Conservation (phyloP, 2,329 filamentous ascomycete genomes). For the Allantophomopsis cytisporea region DNA sequence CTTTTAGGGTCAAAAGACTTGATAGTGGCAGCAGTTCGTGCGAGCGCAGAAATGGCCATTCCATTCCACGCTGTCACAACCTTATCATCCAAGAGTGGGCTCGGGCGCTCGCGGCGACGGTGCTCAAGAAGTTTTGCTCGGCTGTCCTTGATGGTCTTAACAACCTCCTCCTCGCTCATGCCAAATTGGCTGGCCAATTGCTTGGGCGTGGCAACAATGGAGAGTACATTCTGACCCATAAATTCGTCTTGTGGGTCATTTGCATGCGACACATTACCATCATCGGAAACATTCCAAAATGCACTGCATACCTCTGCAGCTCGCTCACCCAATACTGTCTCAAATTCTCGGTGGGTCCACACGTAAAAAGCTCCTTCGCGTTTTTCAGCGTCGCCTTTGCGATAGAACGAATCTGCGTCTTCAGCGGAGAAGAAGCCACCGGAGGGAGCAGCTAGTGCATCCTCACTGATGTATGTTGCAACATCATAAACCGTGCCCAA, state of each 20-base stretch:
- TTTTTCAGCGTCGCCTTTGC: constrained; percentile 64
- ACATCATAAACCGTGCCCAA: constrained; percentile 69
- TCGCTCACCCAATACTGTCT: constrained; percentile 54
- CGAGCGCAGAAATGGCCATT: constrained; percentile 71
- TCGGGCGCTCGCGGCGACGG: constrained; percentile 59
- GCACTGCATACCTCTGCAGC: constrained; percentile 63
- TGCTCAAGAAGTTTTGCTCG: constrained; percentile 56
- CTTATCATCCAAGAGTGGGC: constrained; percentile 76
- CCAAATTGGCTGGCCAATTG: constrained; percentile 66
- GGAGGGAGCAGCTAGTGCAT: constrained; percentile 49
- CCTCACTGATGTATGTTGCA: constrained; percentile 68
- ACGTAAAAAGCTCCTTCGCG: constrained; percentile 89
- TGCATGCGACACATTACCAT: constrained; percentile 73
- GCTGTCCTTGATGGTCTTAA: constrained; percentile 51
- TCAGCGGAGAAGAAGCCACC: constrained; percentile 83
- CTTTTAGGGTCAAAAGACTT: constrained; percentile 40
- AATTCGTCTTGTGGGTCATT: constrained; percentile 91
- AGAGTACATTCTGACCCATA: constrained; percentile 82
- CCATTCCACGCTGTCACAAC: constrained; percentile 82
- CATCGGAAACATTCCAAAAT: constrained; percentile 71
- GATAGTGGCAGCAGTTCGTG: constrained; percentile 60
- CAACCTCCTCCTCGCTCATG: constrained; percentile 54
- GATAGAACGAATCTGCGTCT: constrained; percentile 73
- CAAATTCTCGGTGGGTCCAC: constrained; percentile 82
- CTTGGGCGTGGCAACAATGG: constrained; percentile 51